Conservation (phyloP, 2,329 filamentous ascomycete species). For the Cladophialophora psammophila region DNA sequence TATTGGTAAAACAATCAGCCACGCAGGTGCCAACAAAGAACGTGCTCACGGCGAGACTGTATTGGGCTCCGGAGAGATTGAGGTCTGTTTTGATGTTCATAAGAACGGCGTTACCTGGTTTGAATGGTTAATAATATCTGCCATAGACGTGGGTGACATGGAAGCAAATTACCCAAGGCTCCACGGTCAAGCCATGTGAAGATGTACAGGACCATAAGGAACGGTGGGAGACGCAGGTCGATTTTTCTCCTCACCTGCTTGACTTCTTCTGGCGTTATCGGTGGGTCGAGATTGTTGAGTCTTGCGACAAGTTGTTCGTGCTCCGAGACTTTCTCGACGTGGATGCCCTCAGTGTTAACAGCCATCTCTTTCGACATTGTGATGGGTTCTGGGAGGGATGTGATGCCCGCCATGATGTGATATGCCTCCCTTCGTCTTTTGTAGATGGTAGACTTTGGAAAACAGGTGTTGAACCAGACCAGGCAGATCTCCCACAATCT, state of each 20-base stretch:
- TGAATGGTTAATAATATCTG: not conserved
- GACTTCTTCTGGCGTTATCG: conserved; percentile 22
- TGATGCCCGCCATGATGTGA: conserved; percentile 20
- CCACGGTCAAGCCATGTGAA: conserved; percentile 31
- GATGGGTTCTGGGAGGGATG: conserved; percentile 22
- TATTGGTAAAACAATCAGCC: conserved; percentile 28
- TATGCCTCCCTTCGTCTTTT: not conserved
- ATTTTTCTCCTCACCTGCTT: conserved; percentile 22
- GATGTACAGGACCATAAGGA: conserved; percentile 28
- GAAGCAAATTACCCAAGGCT: conserved; percentile 17
- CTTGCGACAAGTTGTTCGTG: conserved; percentile 24
- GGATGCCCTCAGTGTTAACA: conserved; percentile 16
- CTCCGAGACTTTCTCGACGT: conserved; percentile 28
- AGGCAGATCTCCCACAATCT: not conserved
- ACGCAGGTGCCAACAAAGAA: conserved; percentile 31
- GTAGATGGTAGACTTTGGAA: not conserved
- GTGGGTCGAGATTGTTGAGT: conserved; percentile 27
- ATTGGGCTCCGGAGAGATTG: conserved; percentile 23
- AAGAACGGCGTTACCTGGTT: conserved; percentile 24
- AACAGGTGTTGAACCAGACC: not conserved
- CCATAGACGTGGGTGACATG: not conserved
- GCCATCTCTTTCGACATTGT: conserved; percentile 15
- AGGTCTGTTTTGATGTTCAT: conserved; percentile 29
- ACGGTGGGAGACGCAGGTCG: conserved; percentile 26
- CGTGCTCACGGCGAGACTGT: conserved; percentile 27